Evolutionary conservation across 2,329 filamentous ascomycete species (phyloP), one percentile per base, ranked within the genome.

Genomic region (Lasiodiplodia sp.): DNA sequence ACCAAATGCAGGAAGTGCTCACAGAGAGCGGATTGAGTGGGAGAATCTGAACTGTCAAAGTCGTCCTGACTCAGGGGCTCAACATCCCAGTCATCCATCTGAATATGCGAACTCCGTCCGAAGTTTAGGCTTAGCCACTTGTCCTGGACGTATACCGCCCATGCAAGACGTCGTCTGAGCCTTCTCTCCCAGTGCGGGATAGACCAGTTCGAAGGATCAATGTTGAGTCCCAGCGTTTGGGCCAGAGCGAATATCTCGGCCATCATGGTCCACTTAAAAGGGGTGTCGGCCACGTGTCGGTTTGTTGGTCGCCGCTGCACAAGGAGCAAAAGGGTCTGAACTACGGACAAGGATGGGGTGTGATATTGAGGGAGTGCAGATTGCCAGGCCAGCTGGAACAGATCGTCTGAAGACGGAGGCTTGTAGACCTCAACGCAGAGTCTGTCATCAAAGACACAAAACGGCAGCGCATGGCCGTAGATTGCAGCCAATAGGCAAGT

Each of bases 81-180:
- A 6, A 78, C 2, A 78, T 74, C 34, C 76, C 70, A 78, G 75
- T 23, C 74, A 79, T 79, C 2, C 84, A 81, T 76, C 3, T 80
- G 80, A 31, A 89, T 86, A 64, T 88, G 83, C 31, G 84, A 86
- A 12, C 86, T 87, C 34, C 87, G 81, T 11, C 88, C 87, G 71
- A 87, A 85, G 31, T 87, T 84, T 51, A 88, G 80, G 2, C 85
- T 83, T 1, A 85, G 84, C 87, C 86, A 90, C 72, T 86, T 88
- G 71, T 91, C 89, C 73, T 91, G 88, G 82, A 89, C 87, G 70
- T 85, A 91, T 0, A 90, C 77, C 2, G 85, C 88, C 89, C 89
- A 91, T 0, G 87, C 88, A 0, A 91, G 78, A n/a, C 89, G 80
- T 72, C 87, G 86, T 14, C 89, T 81, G 23, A 91, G 79, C 0